Conservation (phyloP, 768 basidiomycete species). For the Lyophyllum semitale region DNA sequence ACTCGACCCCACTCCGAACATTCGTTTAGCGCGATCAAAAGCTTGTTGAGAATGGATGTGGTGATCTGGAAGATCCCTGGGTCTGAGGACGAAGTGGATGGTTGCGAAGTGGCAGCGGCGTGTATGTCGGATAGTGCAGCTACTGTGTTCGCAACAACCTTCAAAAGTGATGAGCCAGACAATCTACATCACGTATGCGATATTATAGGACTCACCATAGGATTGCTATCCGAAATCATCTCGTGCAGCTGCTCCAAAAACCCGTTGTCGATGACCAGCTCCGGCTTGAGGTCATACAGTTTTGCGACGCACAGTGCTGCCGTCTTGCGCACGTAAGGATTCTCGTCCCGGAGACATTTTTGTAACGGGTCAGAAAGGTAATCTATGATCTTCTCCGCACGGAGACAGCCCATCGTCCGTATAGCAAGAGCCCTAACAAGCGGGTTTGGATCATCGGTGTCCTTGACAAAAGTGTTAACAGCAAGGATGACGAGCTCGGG, state of each 20-base stretch:
- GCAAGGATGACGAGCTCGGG: constrained; percentile 98
- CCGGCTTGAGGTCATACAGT: constrained; percentile 95
- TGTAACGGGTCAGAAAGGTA: constrained; percentile 96
- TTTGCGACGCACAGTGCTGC: constrained; percentile 97
- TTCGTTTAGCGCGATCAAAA: constrained; percentile 94
- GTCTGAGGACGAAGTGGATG: constrained; percentile 57
- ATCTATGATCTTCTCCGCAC: constrained; percentile 98
- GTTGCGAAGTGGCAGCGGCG: constrained; percentile 58
- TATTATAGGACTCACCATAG: constrained; percentile 66
- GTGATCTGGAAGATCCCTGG: constrained; percentile 82
- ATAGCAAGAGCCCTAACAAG: constrained; percentile 95
- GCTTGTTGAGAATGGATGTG: constrained; percentile 78
- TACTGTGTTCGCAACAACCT: constrained; percentile 98
- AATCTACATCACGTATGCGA: not conserved
- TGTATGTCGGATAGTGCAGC: constrained; percentile 94
- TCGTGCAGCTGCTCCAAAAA: constrained; percentile 88
- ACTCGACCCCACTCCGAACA: constrained; percentile 99
- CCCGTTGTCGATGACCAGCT: constrained; percentile 92
- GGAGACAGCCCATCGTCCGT: constrained; percentile 95
- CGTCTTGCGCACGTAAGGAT: constrained; percentile 98
- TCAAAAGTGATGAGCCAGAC: not conserved
- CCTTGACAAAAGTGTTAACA: constrained; percentile 98
- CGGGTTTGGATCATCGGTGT: constrained; percentile 95
- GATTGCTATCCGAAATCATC: constrained; percentile 94
- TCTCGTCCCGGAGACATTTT: constrained; percentile 90